These are phyloP conservation scores for Fusarium ambrosium DNA, from an alignment of 2,329 filamentous ascomycete genomes.

Conservation along the genomic window DNA sequence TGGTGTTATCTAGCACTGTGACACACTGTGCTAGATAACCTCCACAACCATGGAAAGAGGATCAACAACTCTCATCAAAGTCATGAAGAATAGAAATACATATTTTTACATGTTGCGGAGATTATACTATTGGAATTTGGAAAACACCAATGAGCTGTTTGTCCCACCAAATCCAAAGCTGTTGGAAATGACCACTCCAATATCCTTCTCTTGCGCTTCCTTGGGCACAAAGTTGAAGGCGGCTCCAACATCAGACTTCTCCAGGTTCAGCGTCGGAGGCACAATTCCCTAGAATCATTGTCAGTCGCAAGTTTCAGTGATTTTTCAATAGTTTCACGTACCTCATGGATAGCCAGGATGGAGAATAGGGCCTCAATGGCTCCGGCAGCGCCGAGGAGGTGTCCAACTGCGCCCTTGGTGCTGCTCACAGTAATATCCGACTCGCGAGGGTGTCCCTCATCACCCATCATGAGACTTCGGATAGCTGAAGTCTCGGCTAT, in stretches of 20 bases:
- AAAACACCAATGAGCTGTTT: conserved; percentile 90
- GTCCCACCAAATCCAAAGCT: conserved; percentile 99
- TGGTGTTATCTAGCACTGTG: conserved; percentile 16
- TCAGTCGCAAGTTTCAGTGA: conserved; percentile 18
- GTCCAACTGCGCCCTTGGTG: conserved; percentile 93
- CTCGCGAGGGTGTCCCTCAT: conserved; percentile 73
- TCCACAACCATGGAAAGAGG: neutral
- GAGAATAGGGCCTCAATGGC: conserved; percentile 91
- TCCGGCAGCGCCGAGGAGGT: conserved; percentile 91
- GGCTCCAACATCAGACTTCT: conserved; percentile 74
- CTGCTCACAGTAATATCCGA: conserved; percentile 85
- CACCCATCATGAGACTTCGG: conserved; percentile 79
- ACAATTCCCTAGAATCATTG: conserved; percentile 73
- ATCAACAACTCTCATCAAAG: neutral
- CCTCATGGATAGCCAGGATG: conserved; percentile 82
- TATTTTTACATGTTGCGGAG: conserved; percentile 6
- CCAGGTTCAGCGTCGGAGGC: conserved; percentile 89
- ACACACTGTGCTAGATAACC: conserved; percentile 22
- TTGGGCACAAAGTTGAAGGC: conserved; percentile 89
- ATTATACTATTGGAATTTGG: conserved; percentile 44
- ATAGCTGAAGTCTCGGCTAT: conserved; percentile 89
- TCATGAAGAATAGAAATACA: conserved; percentile 5
- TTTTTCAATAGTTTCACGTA: conserved; percentile 59
- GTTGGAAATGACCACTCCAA: conserved; percentile 87
- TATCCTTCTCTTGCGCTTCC: conserved; percentile 75